Evolutionary conservation across 129 eudicot species (phyloP).

Genomic region (Centella asiatica): DNA sequence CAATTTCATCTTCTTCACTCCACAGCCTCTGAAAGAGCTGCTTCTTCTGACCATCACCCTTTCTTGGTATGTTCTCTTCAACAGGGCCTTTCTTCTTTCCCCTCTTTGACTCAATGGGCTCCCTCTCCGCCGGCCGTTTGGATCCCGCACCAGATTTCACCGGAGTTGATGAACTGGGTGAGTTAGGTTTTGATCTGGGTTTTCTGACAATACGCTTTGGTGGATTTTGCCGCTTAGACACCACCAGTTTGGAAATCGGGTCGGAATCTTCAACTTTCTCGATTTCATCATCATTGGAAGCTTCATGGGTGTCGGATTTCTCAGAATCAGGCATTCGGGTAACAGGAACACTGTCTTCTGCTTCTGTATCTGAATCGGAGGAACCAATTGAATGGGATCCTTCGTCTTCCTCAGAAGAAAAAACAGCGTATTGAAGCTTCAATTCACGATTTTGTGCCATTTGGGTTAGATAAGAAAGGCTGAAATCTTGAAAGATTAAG

Average conservation of each 20-base stretch:
- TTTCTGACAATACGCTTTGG: constrained; percentile 15
- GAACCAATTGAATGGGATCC: too few relatives aligned
- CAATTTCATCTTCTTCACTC: constrained; percentile 71
- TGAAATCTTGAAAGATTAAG: too few relatives aligned
- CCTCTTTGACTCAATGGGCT: constrained; percentile 21
- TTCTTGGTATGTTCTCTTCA: constrained; percentile 1
- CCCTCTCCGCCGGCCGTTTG: constrained; percentile 37
- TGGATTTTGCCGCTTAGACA: constrained; percentile 32
- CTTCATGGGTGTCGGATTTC: too few relatives aligned
- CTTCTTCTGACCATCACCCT: constrained; percentile 28
- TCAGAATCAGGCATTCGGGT: too few relatives aligned
- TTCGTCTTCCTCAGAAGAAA: too few relatives aligned
- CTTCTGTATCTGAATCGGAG: constrained; percentile 22
- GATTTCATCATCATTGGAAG: constrained; percentile 19
- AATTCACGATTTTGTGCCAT: too few relatives aligned
- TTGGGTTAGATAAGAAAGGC: too few relatives aligned
- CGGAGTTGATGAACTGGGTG: constrained; percentile 14
- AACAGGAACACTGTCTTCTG: constrained; percentile 13
- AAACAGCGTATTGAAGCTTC: too few relatives aligned
- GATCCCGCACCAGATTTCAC: constrained; percentile 13
- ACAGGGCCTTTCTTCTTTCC: constrained; percentile 36
- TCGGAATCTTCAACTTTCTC: too few relatives aligned
- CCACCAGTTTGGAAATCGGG: constrained; percentile 26
- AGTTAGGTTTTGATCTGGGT: constrained; percentile 38
- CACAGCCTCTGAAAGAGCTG: constrained; percentile 51